Percentiles rank a stretch among this genome's conserved stretches.
These are phyloP conservation scores for Zea luxurians DNA, from an alignment of 176 grass and related monocot species.

Conservation along the genomic window DNA sequence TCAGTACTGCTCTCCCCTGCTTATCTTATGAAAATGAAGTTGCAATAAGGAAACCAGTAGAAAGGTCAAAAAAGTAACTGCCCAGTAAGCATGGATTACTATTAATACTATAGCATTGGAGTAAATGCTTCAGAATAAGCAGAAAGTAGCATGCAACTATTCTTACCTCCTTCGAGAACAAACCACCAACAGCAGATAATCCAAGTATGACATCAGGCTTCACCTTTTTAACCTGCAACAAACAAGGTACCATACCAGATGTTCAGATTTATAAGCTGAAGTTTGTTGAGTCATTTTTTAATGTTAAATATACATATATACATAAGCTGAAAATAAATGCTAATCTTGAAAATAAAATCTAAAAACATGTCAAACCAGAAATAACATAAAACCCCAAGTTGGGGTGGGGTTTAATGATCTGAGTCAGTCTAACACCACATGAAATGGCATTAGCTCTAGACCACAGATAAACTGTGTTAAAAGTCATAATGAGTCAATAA, in stretches of 20 bases:
- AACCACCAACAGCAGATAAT: conserved; percentile 97
- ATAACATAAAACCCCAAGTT: not conserved
- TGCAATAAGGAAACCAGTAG: not conserved
- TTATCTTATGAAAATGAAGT: not conserved
- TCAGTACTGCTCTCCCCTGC: not conserved
- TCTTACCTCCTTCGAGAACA: conserved; percentile 88
- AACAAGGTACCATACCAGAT: conserved; percentile 22
- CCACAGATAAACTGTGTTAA: conserved; percentile 9
- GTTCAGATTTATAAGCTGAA: conserved; percentile 29
- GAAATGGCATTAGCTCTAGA: conserved; percentile 23
- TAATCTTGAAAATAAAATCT: not conserved
- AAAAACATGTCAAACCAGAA: not conserved
- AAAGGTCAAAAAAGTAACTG: not conserved
- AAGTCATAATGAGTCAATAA: not conserved
- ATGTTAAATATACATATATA: conserved; percentile 15
- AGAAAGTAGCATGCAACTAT: conserved; percentile 25
- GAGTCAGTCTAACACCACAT: conserved; percentile 20
- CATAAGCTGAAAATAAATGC: not conserved
- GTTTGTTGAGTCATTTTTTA: conserved; percentile 27
- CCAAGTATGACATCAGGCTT: conserved; percentile 98
- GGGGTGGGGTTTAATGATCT: not conserved
- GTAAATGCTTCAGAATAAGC: conserved; percentile 22
- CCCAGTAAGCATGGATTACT: conserved; percentile 8
- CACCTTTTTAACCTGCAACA: conserved; percentile 84
- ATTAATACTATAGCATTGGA: conserved; percentile 13